Evolutionary conservation across 768 basidiomycete genomes (phyloP).

Genomic region (Boletus rubroflammeus): DNA sequence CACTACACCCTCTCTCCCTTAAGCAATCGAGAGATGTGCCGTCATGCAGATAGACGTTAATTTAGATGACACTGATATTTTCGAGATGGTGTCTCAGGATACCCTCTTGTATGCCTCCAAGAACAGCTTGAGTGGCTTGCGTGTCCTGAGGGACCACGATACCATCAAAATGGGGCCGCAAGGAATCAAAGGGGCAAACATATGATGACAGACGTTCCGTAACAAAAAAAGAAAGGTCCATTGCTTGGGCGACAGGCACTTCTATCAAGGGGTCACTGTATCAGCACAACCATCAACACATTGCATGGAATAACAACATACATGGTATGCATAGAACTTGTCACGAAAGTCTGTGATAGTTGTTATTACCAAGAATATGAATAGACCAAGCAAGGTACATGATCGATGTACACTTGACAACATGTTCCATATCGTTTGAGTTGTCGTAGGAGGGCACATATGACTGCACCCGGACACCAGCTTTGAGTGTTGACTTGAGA

Average conservation of each 20-base stretch:
- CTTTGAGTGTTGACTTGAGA: conserved; percentile 48
- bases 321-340: conserved; percentile 63
- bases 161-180: neutral
- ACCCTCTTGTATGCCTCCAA: conserved; percentile 42
- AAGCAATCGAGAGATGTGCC: too few species aligned
- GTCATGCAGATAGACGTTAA: conserved; percentile 1
- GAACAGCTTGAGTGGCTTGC: conserved; percentile 35
- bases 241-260: conserved; percentile 50
- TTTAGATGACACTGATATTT: conserved; percentile 27
- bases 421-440: conserved; percentile 55
- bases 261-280: conserved; percentile 34
- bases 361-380: neutral
- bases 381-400: neutral
- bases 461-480: conserved; percentile 52
- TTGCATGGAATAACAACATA: conserved; percentile 29
- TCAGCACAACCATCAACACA: neutral
- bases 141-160: conserved; percentile 33
- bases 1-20: too few species aligned
- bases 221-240: conserved; percentile 64
- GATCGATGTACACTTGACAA: conserved; percentile 54
- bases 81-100: conserved; percentile 34
- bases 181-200: conserved; percentile 21
- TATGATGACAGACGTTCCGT: conserved; percentile 71
- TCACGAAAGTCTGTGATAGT: conserved; percentile 55
- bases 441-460: conserved; percentile 61